Percentiles rank a stretch among this genome's conserved stretches.
Conservation (phyloP, 140 eudicot species). For the Bidens hawaiensis region DNA sequence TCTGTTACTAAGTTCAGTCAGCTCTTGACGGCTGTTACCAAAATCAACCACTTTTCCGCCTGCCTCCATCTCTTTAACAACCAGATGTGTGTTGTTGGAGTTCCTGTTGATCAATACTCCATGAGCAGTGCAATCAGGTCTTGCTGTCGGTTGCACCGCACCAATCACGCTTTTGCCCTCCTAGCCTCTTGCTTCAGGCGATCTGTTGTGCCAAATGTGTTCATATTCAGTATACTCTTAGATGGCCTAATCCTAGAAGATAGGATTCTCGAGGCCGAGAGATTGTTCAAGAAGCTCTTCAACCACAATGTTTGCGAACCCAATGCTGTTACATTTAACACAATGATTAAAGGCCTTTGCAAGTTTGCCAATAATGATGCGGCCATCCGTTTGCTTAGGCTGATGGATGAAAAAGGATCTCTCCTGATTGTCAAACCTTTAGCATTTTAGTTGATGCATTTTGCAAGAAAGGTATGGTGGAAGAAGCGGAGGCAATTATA, state of each 20-base stretch:
- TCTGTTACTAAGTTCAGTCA: neutral
- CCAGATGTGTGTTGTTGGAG: neutral
- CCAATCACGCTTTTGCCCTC: too few relatives aligned
- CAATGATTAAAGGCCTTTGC: conserved; percentile 19
- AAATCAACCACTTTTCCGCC: conserved; percentile 3
- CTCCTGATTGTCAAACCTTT: neutral
- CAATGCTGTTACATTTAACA: neutral
- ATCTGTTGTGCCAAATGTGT: too few relatives aligned
- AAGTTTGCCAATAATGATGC: neutral
- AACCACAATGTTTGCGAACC: conserved; percentile 2
- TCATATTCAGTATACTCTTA: too few relatives aligned
- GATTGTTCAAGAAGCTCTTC: conserved; percentile 10
- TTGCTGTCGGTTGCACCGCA: too few relatives aligned
- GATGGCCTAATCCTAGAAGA: too few relatives aligned
- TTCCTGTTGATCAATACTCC: too few relatives aligned
- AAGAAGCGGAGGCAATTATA: conserved; percentile 2
- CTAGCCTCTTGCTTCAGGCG: too few relatives aligned
- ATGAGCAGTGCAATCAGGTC: too few relatives aligned
- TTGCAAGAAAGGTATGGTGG: neutral
- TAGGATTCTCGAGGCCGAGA: conserved; percentile 2
- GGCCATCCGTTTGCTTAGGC: neutral
- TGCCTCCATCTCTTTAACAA: neutral
- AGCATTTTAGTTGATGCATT: too few relatives aligned
- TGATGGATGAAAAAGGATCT: neutral
- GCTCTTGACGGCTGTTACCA: neutral